phyloP scores from a whole-genome alignment of 345 rosid genomes.

The Salix caprea region DNA sequence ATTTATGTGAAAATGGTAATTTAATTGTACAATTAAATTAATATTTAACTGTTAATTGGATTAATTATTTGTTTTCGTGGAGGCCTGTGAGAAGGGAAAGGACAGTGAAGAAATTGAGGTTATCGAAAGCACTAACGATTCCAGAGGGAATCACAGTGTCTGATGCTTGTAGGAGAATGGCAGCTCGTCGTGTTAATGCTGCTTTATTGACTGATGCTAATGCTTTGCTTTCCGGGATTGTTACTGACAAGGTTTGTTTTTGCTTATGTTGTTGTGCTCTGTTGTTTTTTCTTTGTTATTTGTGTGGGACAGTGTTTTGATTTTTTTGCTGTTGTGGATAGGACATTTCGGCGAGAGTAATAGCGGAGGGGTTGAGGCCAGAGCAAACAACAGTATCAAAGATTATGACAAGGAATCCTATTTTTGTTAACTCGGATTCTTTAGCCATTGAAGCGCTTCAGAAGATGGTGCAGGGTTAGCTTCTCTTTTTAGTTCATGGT shows the following conservation, averaged over 20 bases:
- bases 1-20: background rate
- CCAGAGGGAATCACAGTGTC: conserved; percentile 88
- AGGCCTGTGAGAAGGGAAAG: conserved; percentile 57
- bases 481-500: background rate
- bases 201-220: conserved; percentile 83
- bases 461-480: conserved; percentile 90
- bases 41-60: background rate
- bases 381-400: conserved; percentile 87
- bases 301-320: background rate
- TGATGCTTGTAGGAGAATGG: conserved; percentile 92
- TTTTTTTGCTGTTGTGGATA: conserved; percentile 16
- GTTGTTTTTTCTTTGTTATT: background rate
- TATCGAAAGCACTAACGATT: conserved; percentile 91
- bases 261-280: background rate
- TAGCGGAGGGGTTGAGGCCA: conserved; percentile 88
- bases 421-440: conserved; percentile 78
- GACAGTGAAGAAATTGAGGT: conserved; percentile 83
- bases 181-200: conserved; percentile 88
- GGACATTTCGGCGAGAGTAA: conserved; percentile 79
- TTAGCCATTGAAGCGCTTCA: conserved; percentile 94
- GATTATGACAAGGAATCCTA: conserved; percentile 89
- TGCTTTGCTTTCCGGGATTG: conserved; percentile 88
- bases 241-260: conserved; percentile 66
- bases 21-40: background rate
- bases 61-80: background rate